A percentile compares a stretch with the other conserved stretches of the same genome.
Evolutionary conservation across 495 filamentous ascomycete species (phyloP).

Genomic region (Aspergillus indologenus): DNA sequence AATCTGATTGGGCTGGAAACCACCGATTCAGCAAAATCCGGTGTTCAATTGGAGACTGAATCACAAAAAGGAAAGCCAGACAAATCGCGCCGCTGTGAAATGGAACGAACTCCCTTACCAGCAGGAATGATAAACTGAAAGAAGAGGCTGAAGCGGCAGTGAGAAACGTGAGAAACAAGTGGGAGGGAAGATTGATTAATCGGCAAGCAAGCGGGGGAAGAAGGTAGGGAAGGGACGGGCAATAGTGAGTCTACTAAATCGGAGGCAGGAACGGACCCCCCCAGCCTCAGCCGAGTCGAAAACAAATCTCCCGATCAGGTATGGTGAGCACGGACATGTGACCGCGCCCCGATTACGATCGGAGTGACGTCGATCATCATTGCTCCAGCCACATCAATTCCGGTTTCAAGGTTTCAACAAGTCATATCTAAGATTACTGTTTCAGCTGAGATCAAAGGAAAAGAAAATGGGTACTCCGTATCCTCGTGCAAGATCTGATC

Average conservation of each 20-base stretch:
- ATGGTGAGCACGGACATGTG: conserved; percentile 32
- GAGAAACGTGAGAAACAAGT: conserved; percentile 5
- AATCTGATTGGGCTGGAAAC: conserved; percentile 15
- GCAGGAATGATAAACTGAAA: not conserved
- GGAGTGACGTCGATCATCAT: conserved; percentile 21
- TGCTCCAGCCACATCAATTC: conserved; percentile 9
- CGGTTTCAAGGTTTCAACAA: no score
- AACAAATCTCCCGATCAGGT: conserved; percentile 48
- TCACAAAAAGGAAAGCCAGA: not conserved
- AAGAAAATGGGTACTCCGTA: no score
- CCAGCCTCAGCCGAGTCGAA: conserved; percentile 23
- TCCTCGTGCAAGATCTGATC: not conserved
- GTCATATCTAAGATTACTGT: not conserved
- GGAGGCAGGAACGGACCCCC: conserved; percentile 18
- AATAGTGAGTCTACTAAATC: conserved; percentile 15
- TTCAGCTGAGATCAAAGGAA: not conserved
- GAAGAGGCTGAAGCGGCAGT: conserved; percentile 1
- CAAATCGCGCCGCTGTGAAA: not conserved
- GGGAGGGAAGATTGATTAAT: no score
- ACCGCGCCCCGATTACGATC: conserved; percentile 23
- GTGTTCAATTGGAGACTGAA: not conserved
- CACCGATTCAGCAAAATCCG: not conserved
- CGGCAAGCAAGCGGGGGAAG: conserved; percentile 18
- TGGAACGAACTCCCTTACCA: not conserved
- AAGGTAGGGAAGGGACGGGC: no score